These are phyloP conservation scores for Macrolepiota fuliginosa DNA, from an alignment of 768 basidiomycete species.

Conservation along the genomic window DNA sequence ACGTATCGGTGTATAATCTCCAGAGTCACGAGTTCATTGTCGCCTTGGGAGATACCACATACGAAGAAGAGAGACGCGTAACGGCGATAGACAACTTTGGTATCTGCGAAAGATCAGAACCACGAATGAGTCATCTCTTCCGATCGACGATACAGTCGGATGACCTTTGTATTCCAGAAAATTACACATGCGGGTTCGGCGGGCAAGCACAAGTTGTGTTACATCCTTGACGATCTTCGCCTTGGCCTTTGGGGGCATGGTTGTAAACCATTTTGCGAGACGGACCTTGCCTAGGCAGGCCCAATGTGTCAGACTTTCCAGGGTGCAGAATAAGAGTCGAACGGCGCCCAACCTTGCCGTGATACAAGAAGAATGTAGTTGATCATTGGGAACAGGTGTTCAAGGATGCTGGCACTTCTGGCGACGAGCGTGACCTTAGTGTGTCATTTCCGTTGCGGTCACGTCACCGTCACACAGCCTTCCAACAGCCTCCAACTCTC, in stretches of 20 bases:
- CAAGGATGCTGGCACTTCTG: not conserved
- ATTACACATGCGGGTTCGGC: constrained; percentile 97
- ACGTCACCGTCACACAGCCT: constrained; percentile 2
- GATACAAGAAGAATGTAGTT: constrained; percentile 98
- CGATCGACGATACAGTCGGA: constrained; percentile 18
- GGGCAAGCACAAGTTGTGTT: constrained; percentile 92
- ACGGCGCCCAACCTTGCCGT: constrained; percentile 70
- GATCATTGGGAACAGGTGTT: constrained; percentile 57
- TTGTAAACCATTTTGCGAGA: constrained; percentile 98
- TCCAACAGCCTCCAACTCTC: no score
- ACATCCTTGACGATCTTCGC: constrained; percentile 99
- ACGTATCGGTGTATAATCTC: constrained; percentile 97
- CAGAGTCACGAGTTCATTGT: constrained; percentile 92
- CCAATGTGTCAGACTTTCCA: not conserved
- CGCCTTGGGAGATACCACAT: constrained; percentile 76
- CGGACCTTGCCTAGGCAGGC: constrained; percentile 83
- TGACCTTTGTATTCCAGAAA: constrained; percentile 98
- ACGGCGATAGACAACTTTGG: constrained; percentile 92
- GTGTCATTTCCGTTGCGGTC: not conserved
- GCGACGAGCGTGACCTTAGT: not conserved
- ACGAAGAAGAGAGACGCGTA: constrained; percentile 98
- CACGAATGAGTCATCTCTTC: not conserved
- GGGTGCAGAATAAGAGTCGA: constrained; percentile 1
- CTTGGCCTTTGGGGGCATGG: constrained; percentile 86
- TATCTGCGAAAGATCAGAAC: constrained; percentile 40